phyloP scores from a whole-genome alignment of 768 basidiomycete genomes.

The Psilocybe azurescens region DNA sequence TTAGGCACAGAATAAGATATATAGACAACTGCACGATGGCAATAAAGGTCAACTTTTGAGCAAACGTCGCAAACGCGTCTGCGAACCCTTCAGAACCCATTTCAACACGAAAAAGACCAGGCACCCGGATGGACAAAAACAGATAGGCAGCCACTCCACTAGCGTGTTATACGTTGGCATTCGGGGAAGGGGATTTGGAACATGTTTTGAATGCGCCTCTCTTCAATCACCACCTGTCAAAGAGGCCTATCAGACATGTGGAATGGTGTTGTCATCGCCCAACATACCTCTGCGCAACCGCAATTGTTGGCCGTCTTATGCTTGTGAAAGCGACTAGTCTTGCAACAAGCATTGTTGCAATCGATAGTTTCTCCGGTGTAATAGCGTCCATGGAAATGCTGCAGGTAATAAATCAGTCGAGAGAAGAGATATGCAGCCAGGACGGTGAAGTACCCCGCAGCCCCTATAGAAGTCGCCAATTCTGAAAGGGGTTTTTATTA shows the following conservation, averaged over 20 bases:
- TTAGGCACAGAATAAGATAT: constrained; percentile 8
- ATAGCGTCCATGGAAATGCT: constrained; percentile 57
- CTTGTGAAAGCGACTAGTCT: constrained; percentile 44
- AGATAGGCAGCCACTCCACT: constrained; percentile 10
- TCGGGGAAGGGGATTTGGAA: constrained; percentile 49
- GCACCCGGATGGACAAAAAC: constrained; percentile 9
- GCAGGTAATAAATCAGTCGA: constrained; percentile 17
- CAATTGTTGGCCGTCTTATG: constrained; percentile 49
- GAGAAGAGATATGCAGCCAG: background rate
- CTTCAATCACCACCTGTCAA: constrained; percentile 44
- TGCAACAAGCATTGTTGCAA: constrained; percentile 43
- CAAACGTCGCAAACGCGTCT: constrained; percentile 15
- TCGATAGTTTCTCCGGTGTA: constrained; percentile 50
- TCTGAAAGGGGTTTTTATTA: constrained; percentile 28
- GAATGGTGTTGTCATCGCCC: background rate
- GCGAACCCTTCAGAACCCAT: constrained; percentile 10
- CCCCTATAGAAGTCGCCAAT: constrained; percentile 56
- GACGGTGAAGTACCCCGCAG: constrained; percentile 44
- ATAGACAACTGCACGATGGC: constrained; percentile 15
- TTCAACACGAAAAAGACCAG: constrained; percentile 13
- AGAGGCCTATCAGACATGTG: constrained; percentile 1
- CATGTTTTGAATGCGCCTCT: constrained; percentile 50
- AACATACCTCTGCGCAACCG: constrained; percentile 44
- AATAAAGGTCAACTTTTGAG: constrained; percentile 8
- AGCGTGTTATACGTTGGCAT: constrained; percentile 44